A percentile compares a stretch with the other conserved stretches of the same genome.
These are phyloP conservation scores for peach (Prunus persica) DNA, from an alignment of 306 rosid genomes.

Conservation along the genomic window Prunus_persica_NCBIv2 NC_034015.1:4144501-4145000, in stretches of 20 bases:
- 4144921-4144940: conserved; percentile 81
- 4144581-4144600: no score
- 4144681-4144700: conserved; percentile 24
- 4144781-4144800: conserved; percentile 45
- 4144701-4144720: conserved; percentile 27
- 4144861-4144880: conserved; percentile 74
- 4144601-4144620: no score
- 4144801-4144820: conserved; percentile 55
- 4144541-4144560: no score
- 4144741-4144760: conserved; percentile 47
- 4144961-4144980: conserved; percentile 54
- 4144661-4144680: no score
- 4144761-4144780: conserved; percentile 42
- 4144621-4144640: no score
- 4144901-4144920: conserved; percentile 46
- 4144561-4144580: no score
- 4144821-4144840: conserved; percentile 73
- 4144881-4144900: conserved; percentile 50
- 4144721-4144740: conserved; percentile 36
- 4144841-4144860: conserved; percentile 72
- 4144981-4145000: conserved; percentile 83
- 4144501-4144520: no score
- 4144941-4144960: conserved; percentile 61
- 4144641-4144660: no score
- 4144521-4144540: no score